Evolutionary conservation across 495 filamentous ascomycete genomes (phyloP).

Genomic region (Eremomyces bilateralis): DNA sequence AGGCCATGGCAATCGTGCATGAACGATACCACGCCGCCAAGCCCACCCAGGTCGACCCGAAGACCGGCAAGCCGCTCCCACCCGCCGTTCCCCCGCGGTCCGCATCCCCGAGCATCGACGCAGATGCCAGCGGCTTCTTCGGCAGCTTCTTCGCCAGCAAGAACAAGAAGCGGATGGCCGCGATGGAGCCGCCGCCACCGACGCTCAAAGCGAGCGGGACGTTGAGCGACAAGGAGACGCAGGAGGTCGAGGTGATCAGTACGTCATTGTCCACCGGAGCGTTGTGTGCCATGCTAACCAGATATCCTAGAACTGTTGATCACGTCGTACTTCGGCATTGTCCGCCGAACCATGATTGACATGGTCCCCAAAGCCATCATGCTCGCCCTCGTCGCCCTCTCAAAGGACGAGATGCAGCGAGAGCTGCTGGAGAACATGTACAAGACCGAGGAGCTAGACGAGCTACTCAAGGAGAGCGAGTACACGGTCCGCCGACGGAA

Average conservation of each 20-base stretch:
- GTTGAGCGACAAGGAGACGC: constrained; percentile 72
- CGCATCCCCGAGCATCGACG: constrained; percentile 36
- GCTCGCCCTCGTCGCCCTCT: constrained; percentile 81
- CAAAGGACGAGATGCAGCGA: constrained; percentile 96
- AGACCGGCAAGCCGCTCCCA: constrained; percentile 89
- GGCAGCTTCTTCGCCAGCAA: constrained; percentile 93
- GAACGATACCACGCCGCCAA: constrained; percentile 61
- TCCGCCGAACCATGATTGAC: constrained; percentile 94
- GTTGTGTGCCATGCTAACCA: constrained; percentile 6
- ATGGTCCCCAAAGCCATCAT: constrained; percentile 99
- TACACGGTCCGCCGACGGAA: constrained; percentile 89
- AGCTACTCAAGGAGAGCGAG: constrained; percentile 91
- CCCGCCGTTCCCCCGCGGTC: constrained; percentile 41
- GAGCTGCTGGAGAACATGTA: constrained; percentile 99
- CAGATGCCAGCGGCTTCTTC: constrained; percentile 63
- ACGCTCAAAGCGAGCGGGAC: constrained; percentile 83
- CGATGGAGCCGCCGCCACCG: constrained; percentile 89
- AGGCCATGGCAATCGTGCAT: constrained; percentile 95
- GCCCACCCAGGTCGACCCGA: constrained; percentile 93
- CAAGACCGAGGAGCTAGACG: constrained; percentile 68
- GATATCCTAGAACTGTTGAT: constrained; percentile 65
- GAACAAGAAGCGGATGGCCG: constrained; percentile 99
- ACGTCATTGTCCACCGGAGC: too few relatives aligned
- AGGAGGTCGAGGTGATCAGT: constrained; percentile 98
- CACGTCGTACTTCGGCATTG: constrained; percentile 92